These are phyloP conservation scores for Intubia oerlemansii DNA, from an alignment of 2,329 filamentous ascomycete species.

Conservation along the genomic window DNA sequence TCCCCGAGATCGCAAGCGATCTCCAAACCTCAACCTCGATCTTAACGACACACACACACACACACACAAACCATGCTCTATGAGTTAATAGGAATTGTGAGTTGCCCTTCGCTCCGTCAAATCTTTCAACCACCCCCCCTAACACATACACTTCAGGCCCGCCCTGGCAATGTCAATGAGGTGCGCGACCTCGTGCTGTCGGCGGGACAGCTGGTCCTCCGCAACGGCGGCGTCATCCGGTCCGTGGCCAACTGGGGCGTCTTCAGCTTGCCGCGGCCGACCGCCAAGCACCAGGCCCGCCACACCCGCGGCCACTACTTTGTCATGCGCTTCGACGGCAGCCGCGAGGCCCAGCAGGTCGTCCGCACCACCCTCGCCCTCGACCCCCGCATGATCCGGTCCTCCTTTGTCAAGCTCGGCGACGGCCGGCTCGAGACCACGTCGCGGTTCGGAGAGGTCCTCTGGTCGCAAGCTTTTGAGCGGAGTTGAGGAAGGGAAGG, in stretches of 20 bases:
- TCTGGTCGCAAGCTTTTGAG: constrained; percentile 25
- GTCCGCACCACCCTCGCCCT: constrained; percentile 57
- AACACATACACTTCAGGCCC: constrained; percentile 40
- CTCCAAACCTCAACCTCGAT: too few species aligned
- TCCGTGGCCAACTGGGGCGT: constrained; percentile 90
- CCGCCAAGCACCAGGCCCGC: constrained; percentile 60
- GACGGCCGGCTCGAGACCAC: constrained; percentile 55
- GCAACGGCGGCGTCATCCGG: constrained; percentile 70
- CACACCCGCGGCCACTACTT: constrained; percentile 89
- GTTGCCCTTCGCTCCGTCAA: constrained; percentile 7
- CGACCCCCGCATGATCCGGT: constrained; percentile 79
- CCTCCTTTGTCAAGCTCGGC: constrained; percentile 72
- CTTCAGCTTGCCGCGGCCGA: constrained; percentile 64
- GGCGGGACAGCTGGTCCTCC: constrained; percentile 63
- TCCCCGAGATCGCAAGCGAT: too few species aligned
- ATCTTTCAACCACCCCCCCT: not conserved
- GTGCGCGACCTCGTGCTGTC: constrained; percentile 91
- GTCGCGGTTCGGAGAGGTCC: constrained; percentile 24
- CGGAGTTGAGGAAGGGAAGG: too few species aligned
- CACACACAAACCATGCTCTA: constrained; percentile 50
- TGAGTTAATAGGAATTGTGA: constrained; percentile 86
- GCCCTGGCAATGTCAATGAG: constrained; percentile 71
- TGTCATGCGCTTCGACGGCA: constrained; percentile 86
- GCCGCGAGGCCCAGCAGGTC: constrained; percentile 47
- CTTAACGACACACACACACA: not conserved